A percentile compares a stretch with the other conserved stretches of the same genome.
phyloP scores from a whole-genome alignment of 176 grass and related monocot species.

The Eleusine indica region DNA sequence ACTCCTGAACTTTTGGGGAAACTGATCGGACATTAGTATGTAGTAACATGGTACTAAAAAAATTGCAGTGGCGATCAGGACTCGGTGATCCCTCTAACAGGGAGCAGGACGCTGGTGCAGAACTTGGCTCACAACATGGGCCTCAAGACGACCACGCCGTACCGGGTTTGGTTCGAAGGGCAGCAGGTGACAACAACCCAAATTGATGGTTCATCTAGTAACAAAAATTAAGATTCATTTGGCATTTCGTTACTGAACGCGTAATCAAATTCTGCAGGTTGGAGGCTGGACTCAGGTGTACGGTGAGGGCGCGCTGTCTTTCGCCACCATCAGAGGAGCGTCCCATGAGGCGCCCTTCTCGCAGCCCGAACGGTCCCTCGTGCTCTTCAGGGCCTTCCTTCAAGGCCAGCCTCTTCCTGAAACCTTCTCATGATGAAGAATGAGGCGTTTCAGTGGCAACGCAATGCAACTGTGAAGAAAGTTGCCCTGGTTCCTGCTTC shows the following conservation, averaged over 20 bases:
- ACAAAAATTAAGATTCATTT: not conserved
- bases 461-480: not conserved
- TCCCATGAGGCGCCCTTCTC: constrained; percentile 98
- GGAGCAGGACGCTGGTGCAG: constrained; percentile 85
- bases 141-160: constrained; percentile 66
- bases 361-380: constrained; percentile 88
- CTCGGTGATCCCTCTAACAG: constrained; percentile 92
- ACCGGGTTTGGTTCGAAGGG: constrained; percentile 92
- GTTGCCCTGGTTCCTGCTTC: constrained; percentile 12
- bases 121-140: constrained; percentile 68
- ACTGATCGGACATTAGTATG: not conserved
- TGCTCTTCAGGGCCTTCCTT: constrained; percentile 87
- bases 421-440: constrained; percentile 65
- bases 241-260: constrained; percentile 3
- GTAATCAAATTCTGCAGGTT: constrained; percentile 46
- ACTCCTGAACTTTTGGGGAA: constrained; percentile 21
- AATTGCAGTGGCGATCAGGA: constrained; percentile 90
- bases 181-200: constrained; percentile 62
- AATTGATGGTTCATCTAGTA: not conserved
- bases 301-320: constrained; percentile 64
- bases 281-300: constrained; percentile 97
- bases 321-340: constrained; percentile 91
- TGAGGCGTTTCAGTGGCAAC: not conserved
- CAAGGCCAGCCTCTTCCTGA: constrained; percentile 79
- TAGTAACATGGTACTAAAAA: constrained; percentile 21